phyloP scores from a whole-genome alignment of 2,329 filamentous ascomycete genomes.

The Thelonectria discophora region DNA sequence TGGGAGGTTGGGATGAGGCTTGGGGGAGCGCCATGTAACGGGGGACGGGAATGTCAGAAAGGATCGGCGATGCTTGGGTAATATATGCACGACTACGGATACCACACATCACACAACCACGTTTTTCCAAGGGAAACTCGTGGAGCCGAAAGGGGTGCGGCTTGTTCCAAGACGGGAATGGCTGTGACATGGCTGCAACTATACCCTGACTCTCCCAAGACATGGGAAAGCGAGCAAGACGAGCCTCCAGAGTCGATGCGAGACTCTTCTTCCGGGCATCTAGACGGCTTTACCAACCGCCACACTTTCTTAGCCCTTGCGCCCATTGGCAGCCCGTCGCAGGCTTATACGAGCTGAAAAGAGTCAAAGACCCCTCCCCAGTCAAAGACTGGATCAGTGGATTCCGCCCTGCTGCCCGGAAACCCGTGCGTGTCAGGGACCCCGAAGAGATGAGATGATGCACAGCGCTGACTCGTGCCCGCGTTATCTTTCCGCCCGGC shows the following conservation, averaged over 20 bases:
- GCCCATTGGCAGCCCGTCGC: not conserved
- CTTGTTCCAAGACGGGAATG: not conserved
- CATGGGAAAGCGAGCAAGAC: not conserved
- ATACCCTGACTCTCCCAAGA: not conserved
- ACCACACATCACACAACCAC: not conserved
- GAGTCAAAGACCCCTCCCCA: too few relatives aligned
- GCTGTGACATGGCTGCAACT: not conserved
- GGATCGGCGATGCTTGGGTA: not conserved
- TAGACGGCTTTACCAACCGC: not conserved
- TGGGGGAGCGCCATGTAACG: not conserved
- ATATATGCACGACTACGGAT: not conserved
- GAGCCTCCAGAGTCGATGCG: not conserved
- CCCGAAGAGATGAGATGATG: not conserved
- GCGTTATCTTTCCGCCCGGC: not conserved
- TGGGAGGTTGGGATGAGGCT: not conserved
- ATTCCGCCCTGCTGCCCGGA: not conserved
- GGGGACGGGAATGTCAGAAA: not conserved
- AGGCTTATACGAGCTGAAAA: not conserved
- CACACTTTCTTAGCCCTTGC: not conserved
- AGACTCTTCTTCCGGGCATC: not conserved
- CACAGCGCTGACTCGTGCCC: not conserved
- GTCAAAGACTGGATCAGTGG: too few relatives aligned
- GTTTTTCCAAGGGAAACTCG: not conserved
- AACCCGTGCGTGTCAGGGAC: not conserved
- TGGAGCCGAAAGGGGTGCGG: not conserved